Percentiles rank a stretch among this genome's conserved stretches.
Conservation (phyloP, 2,329 filamentous ascomycete species). For the Microsporum audouinii region DNA sequence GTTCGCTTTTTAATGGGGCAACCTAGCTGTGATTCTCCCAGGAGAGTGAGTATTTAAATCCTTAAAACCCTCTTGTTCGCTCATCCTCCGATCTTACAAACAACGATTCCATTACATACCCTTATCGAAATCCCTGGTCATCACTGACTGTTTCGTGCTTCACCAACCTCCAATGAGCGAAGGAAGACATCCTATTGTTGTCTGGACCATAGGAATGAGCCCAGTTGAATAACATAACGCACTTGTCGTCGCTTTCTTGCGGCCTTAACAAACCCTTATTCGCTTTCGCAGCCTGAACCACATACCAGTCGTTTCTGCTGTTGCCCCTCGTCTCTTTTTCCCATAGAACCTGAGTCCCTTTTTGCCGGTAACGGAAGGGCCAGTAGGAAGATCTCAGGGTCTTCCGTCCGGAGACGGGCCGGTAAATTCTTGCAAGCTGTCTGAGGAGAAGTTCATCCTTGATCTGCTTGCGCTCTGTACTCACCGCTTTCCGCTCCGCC, state of each 20-base stretch:
- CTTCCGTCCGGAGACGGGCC: too few species aligned
- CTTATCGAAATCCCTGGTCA: background rate
- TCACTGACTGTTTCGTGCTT: background rate
- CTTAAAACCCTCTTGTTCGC: background rate
- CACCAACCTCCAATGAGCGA: background rate
- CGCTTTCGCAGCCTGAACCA: background rate
- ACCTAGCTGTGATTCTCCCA: background rate
- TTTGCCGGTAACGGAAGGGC: background rate
- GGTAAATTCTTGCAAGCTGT: too few species aligned
- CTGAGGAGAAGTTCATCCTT: background rate
- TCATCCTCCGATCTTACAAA: background rate
- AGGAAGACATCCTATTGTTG: background rate
- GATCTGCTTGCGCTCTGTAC: background rate
- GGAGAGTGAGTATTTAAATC: background rate
- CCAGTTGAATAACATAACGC: background rate
- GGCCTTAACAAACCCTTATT: background rate
- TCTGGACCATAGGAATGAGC: conserved; percentile 1
- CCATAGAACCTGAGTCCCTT: background rate
- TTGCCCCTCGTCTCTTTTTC: background rate
- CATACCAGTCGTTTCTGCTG: background rate
- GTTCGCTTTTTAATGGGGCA: background rate
- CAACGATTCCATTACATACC: background rate
- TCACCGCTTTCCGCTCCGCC: background rate
- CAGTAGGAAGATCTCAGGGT: background rate
- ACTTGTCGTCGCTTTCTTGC: background rate